Percentiles rank a stretch among this genome's conserved stretches.
Evolutionary conservation across 345 rosid species (phyloP).

Genomic region (Tarenaya hassleriana): DNA sequence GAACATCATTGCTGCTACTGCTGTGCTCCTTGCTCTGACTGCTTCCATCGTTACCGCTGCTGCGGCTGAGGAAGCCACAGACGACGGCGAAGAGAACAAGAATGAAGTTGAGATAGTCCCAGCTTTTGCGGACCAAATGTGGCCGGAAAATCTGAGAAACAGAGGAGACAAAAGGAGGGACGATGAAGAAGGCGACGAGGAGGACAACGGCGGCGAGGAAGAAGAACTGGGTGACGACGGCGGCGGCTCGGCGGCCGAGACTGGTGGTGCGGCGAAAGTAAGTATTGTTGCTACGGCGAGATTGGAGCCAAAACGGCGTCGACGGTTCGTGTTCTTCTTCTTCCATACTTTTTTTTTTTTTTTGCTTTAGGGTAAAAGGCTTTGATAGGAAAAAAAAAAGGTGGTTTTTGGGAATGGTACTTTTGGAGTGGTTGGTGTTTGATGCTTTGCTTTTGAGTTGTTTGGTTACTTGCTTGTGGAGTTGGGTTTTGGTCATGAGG

Average conservation of each 20-base stretch:
- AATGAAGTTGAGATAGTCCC: slow-evolving; percentile 69
- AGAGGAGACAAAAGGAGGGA: slow-evolving; percentile 46
- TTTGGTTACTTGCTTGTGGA: too few species aligned
- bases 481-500: too few species aligned
- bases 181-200: slow-evolving; percentile 33
- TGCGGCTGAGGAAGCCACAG: slow-evolving; percentile 63
- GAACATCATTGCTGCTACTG: neutral
- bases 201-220: slow-evolving; percentile 44
- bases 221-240: slow-evolving; percentile 29
- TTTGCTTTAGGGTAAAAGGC: slow-evolving; percentile 1
- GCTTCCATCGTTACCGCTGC: slow-evolving; percentile 24
- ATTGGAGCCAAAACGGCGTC: slow-evolving; percentile 71
- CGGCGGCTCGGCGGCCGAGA: slow-evolving; percentile 18
- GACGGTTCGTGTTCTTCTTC: slow-evolving; percentile 47
- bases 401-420: neutral
- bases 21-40: slow-evolving; percentile 7
- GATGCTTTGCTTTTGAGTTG: too few species aligned
- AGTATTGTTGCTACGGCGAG: slow-evolving; percentile 27
- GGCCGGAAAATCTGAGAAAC: slow-evolving; percentile 57
- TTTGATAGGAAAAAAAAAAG: too few species aligned
- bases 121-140: slow-evolving; percentile 52
- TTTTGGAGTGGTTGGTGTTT: slow-evolving; percentile 13
- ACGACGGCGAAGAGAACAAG: slow-evolving; percentile 72
- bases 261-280: slow-evolving; percentile 31
- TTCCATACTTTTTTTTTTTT: slow-evolving; percentile 33